Conservation (phyloP, 208 protist genomes). For the Acanthamoeba castellanii region DNA sequence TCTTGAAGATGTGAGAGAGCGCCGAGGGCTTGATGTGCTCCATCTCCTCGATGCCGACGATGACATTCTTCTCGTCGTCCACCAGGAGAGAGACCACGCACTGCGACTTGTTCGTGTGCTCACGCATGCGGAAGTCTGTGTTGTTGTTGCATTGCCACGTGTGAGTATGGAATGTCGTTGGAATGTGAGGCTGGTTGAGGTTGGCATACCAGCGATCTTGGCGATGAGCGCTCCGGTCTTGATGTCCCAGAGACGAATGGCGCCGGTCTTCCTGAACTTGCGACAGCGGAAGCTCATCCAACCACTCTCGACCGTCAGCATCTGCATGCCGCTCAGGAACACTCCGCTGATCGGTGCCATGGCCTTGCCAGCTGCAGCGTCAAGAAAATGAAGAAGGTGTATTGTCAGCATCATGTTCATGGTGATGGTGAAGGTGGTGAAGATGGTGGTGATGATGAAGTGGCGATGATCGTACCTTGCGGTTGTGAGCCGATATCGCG, state of each 20-base stretch:
- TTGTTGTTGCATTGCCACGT: neutral
- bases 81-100: constrained; percentile 53
- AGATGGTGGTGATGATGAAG: neutral
- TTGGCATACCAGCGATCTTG: constrained; percentile 10
- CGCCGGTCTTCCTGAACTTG: constrained; percentile 37
- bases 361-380: neutral
- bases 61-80: constrained; percentile 51
- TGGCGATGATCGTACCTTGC: neutral
- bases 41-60: constrained; percentile 46
- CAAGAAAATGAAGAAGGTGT: neutral
- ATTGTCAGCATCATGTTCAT: neutral
- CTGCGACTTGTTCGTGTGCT: constrained; percentile 58
- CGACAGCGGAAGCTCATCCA: constrained; percentile 59
- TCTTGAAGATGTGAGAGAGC: constrained; percentile 39
- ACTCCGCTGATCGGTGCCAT: constrained; percentile 29
- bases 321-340: neutral
- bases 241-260: constrained; percentile 48
- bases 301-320: constrained; percentile 34
- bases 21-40: constrained; percentile 51
- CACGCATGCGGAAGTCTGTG: constrained; percentile 2
- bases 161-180: neutral
- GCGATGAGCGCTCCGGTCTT: constrained; percentile 9
- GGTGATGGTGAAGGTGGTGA: too few relatives aligned
- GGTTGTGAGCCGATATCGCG: neutral
- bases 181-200: neutral